Evolutionary conservation across 225 moss, liverwort and hornwort genomes (phyloP).

Genomic region (Antitrichia curtipendula): DNA sequence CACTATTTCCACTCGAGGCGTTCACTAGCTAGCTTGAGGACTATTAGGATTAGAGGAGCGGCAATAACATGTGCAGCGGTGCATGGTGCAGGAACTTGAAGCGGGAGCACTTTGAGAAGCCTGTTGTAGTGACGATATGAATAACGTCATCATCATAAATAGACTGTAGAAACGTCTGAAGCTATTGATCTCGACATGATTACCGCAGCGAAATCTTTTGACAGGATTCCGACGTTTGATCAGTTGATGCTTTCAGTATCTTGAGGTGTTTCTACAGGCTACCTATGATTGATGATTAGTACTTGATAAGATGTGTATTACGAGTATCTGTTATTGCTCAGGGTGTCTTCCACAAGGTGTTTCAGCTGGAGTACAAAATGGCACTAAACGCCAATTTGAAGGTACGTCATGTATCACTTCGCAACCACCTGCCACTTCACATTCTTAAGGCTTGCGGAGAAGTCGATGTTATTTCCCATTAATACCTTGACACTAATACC

Average conservation of each 20-base stretch:
- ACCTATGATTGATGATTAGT: background rate
- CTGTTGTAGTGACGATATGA: background rate
- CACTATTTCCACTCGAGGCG: background rate
- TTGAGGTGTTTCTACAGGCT: conserved; percentile 26
- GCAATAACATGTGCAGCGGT: background rate
- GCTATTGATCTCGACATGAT: background rate
- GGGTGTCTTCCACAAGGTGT: background rate
- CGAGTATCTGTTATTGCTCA: background rate
- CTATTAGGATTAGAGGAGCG: background rate
- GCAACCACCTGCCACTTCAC: background rate
- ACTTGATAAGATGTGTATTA: background rate
- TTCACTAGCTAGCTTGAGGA: background rate
- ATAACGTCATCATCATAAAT: background rate
- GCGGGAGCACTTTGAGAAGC: background rate
- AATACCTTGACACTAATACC: background rate
- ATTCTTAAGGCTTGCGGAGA: background rate
- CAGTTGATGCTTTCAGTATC: background rate
- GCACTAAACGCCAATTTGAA: background rate
- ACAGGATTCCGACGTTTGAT: background rate
- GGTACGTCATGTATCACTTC: background rate
- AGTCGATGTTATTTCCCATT: background rate
- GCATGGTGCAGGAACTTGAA: background rate
- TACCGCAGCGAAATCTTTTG: background rate
- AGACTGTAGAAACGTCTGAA: conserved; percentile 12
- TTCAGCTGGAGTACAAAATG: background rate